These are phyloP conservation scores for Arachis hypogaea DNA, from an alignment of 306 rosid genomes.

Conservation along the genomic window DNA sequence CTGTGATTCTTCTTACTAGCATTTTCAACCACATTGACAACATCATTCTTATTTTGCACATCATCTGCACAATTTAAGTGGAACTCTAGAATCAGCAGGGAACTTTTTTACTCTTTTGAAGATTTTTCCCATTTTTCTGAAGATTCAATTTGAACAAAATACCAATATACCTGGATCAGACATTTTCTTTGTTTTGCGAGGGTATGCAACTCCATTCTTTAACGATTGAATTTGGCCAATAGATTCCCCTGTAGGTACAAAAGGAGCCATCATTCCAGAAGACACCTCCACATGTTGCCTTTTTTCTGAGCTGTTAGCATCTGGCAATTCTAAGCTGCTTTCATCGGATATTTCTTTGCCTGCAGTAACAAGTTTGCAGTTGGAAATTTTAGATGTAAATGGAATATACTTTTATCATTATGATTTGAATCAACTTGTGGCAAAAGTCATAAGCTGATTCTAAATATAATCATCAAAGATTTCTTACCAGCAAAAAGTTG, in stretches of 20 bases:
- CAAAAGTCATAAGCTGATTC: not conserved
- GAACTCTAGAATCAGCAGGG: slow-evolving; percentile 35
- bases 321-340: slow-evolving; percentile 41
- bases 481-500: slow-evolving; percentile 55
- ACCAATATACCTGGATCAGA: slow-evolving; percentile 29
- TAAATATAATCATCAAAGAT: slow-evolving; percentile 18
- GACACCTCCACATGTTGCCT: slow-evolving; percentile 31
- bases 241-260: slow-evolving; percentile 36
- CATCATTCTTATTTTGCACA: slow-evolving; percentile 40
- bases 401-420: slow-evolving; percentile 3
- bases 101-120: not conserved
- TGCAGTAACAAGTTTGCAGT: slow-evolving; percentile 42
- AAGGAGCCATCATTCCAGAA: slow-evolving; percentile 41
- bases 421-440: slow-evolving; percentile 19
- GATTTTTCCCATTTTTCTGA: slow-evolving; percentile 3
- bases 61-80: slow-evolving; percentile 40
- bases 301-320: slow-evolving; percentile 34
- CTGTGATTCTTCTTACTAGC: slow-evolving; percentile 9
- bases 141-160: slow-evolving; percentile 32
- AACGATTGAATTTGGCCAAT: slow-evolving; percentile 40
- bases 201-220: slow-evolving; percentile 36
- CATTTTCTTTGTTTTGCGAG: slow-evolving; percentile 40
- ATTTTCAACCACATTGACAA: slow-evolving; percentile 18
- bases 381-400: slow-evolving; percentile 33
- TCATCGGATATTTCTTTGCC: slow-evolving; percentile 46